Evolutionary conservation across 2,329 filamentous ascomycete species (phyloP), one percentile per base, ranked within the genome.

Genomic region (Aspergillus sergii): DNA sequence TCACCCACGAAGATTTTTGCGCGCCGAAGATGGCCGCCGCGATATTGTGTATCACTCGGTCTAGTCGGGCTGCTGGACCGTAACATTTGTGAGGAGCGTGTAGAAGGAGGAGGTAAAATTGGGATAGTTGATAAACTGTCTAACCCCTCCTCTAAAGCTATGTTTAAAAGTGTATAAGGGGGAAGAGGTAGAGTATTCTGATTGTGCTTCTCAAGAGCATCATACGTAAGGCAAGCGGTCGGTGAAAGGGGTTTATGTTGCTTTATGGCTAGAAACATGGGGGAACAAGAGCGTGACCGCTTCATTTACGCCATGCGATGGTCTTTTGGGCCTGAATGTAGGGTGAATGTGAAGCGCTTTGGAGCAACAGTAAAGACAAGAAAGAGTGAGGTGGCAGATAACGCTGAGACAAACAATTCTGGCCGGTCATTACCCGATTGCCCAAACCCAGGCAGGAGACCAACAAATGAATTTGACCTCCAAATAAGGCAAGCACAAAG

Each of bases 11-110:
- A 60, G 23, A 61, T 61, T 9, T 55, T 64, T 48, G 58, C 58
- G 21, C 58, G 58, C 36, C 58, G 34, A 32, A 64, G 58, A 55
- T 34, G 46, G 26, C 54, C 46, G 39, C 41, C 46, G 11, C 54
- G 58, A 58, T 64, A 64, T 53, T 60, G 54, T 28, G 58, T 46
- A 48, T 63, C 58, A 36, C 53, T 63, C 6, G 8, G 45, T 34
- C 36, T 60, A 16, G 9, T 16, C 4, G 48, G 58, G 21, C 46
- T 64, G 54, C 54, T 64, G n/a, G 55, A 55, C 16, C 60, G 39
- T 23, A 55, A 58, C 11, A 19, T 23, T 34, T 62, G 55, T 9
- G 55, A 58, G 19, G 60, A 62, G 9, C 9, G 39, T 19, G 36
- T 58, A n/a, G 41, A 58, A 16, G 55, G 48, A 16, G 54, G 39